Percentiles rank a stretch among this genome's conserved stretches.
These are phyloP conservation scores for Vaccinium myrtillus DNA, from an alignment of 148 eudicot genomes.

Conservation along the genomic window DNA sequence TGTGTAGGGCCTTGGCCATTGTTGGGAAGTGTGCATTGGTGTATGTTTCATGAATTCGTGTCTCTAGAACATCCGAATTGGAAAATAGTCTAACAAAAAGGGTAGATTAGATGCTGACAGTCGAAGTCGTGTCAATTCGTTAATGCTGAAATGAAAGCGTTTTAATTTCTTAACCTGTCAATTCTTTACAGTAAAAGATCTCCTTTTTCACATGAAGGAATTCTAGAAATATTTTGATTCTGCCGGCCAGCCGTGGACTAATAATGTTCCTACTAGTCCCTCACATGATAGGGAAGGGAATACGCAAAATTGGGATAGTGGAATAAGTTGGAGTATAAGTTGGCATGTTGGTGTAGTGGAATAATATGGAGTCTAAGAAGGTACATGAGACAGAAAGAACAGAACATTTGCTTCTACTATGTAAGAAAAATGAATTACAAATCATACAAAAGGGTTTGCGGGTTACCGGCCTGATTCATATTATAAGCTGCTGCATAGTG, in stretches of 20 bases:
- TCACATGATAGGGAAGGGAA: not conserved
- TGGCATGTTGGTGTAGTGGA: not conserved
- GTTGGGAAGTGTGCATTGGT: too few relatives aligned
- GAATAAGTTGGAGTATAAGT: too few relatives aligned
- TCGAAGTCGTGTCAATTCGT: not conserved
- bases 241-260: not conserved
- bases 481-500: not conserved
- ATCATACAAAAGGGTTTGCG: not conserved
- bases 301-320: not conserved
- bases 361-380: not conserved
- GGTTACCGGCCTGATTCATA: not conserved
- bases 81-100: not conserved
- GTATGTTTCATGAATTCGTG: too few relatives aligned
- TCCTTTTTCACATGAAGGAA: not conserved
- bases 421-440: not conserved
- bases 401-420: not conserved
- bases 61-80: too few relatives aligned
- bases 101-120: not conserved
- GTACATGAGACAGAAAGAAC: not conserved
- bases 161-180: not conserved
- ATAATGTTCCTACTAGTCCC: not conserved
- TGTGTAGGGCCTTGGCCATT: too few relatives aligned
- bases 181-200: not conserved
- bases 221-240: not conserved
- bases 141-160: constrained; percentile 1